Base-by-base conservation (phyloP, 176 grass and related monocot species). In the Triticum dicoccoides region DNA sequence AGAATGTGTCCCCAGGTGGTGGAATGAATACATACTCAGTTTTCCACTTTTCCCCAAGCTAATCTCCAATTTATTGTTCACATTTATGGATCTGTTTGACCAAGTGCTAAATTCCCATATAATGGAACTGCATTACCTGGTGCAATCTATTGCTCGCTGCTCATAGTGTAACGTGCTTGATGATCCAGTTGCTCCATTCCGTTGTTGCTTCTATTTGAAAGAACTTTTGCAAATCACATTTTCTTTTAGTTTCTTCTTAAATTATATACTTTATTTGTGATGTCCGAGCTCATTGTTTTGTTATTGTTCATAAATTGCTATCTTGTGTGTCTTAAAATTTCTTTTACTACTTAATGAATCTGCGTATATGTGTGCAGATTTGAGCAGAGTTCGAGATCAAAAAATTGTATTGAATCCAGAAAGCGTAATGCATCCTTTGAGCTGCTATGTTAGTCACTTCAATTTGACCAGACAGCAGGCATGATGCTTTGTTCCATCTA, bases 381-480 rank as follows among this genome's bases (percentile, higher is more conserved):
- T 98, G 34, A 82, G 87, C 61, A 86, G 88, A 64, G 42, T 86
- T 91, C 89, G 82, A 82, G 84, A 92, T 82, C 61, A 88, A 92
- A 96, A 69, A 79, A 82, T 35, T 81, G 80, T 86, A 89, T 80
- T 96, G 84, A 89, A 89, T 90, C 96, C 93, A 88, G 63, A 88
- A 78, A 91, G 56, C 85, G 91, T 98, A 69, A 98, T 98, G 96
- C 44, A 67, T 84, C 86, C 96, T 73, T 86, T 98, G 84, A 91
- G 84, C 37, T 96, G 88, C 17, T 96, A 98, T 79, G 87, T 90
- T 62, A 91, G 87, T 69, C 89, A 87, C 72, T 98, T 98, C 71
- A 94, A 89, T 87, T 86, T 98, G 82, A 96, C 92, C 15, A 92
- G 88, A 92, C 90, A 98, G 83, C 96, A 98, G 96, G 96, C 87